Evolutionary conservation across 1,284 basidiomycete genomes (phyloP).

Genomic region (Apiotrichum mycotoxinovorans): DNA sequence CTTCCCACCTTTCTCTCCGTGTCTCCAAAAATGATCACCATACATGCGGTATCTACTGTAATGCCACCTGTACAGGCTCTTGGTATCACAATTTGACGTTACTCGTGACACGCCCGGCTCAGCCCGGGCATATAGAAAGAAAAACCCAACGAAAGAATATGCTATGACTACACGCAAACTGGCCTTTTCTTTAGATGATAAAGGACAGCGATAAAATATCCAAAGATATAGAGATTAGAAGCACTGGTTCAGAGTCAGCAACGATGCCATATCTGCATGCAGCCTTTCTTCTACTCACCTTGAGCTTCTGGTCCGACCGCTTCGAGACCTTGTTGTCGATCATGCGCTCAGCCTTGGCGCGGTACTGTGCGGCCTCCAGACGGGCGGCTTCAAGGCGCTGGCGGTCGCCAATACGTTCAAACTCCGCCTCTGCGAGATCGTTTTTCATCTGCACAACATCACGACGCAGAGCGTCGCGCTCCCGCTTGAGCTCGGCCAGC

Average conservation of each 20-base stretch:
- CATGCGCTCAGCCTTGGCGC: constrained; percentile 39
- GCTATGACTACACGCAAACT: constrained; percentile 16
- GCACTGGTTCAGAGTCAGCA: constrained; percentile 19
- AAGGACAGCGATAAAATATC: constrained; percentile 5
- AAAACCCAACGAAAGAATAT: constrained; percentile 13
- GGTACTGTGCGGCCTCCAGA: constrained; percentile 34
- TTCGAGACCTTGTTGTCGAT: constrained; percentile 43
- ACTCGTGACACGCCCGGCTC: constrained; percentile 12
- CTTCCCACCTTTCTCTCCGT: too few relatives aligned
- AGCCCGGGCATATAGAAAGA: constrained; percentile 3
- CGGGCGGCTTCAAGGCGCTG: constrained; percentile 36
- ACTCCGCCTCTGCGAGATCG: constrained; percentile 28
- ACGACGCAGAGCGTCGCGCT: constrained; percentile 28
- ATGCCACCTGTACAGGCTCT: constrained; percentile 7
- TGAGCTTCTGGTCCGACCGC: constrained; percentile 36
- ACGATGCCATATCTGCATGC: neutral
- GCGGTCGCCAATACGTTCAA: constrained; percentile 37
- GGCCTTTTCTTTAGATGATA: neutral
- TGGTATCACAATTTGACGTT: constrained; percentile 12
- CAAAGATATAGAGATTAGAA: constrained; percentile 18
- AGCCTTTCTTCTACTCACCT: constrained; percentile 28
- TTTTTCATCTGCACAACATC: constrained; percentile 26
- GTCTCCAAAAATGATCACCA: neutral
- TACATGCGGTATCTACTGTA: constrained; percentile 12
- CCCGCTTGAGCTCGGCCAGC: constrained; percentile 30